phyloP scores from a whole-genome alignment of 1,139 yeast genomes.

The Yamadazyma dushanensis region DNA sequence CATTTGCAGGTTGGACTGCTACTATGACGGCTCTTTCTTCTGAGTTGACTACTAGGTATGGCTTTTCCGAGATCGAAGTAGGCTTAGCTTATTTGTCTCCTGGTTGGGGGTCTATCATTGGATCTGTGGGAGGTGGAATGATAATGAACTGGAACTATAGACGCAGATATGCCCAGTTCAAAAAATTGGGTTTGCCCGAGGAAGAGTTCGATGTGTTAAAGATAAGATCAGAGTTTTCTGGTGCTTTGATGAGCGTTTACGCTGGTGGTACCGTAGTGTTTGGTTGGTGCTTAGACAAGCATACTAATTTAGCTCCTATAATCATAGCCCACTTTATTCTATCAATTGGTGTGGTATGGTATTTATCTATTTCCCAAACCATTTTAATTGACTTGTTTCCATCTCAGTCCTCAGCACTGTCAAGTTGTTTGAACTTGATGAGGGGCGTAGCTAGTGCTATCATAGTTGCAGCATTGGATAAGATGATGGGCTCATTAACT shows the following conservation, averaged over 20 bases:
- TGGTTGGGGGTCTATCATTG: conserved; percentile 58
- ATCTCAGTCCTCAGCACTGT: conserved; percentile 28
- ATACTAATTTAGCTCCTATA: conserved; percentile 53
- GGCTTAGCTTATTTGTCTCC: conserved; percentile 66
- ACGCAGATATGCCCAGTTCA: conserved; percentile 26
- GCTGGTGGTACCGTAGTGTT: conserved; percentile 41
- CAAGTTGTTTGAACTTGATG: conserved; percentile 31
- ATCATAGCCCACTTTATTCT: conserved; percentile 55
- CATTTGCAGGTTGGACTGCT: conserved; percentile 71
- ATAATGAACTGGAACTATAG: conserved; percentile 47
- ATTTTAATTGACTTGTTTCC: conserved; percentile 34
- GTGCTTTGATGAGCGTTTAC: conserved; percentile 32
- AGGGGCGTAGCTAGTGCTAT: conserved; percentile 56
- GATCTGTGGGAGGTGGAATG: conserved; percentile 50
- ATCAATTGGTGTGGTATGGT: conserved; percentile 30
- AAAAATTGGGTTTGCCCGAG: conserved; percentile 22
- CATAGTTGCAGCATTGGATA: conserved; percentile 60
- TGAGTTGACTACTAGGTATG: conserved; percentile 47
- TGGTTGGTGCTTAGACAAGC: conserved; percentile 68
- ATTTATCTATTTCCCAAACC: conserved; percentile 27
- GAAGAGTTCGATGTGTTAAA: conserved; percentile 23
- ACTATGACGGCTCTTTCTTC: conserved; percentile 65
- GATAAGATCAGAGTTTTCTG: conserved; percentile 28
- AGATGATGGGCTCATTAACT: conserved; percentile 52
- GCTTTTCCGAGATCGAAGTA: conserved; percentile 50